Evolutionary conservation across 1,284 basidiomycete genomes (phyloP), one percentile per base, ranked within the genome.

Genomic region (Lentinula novae-zelandiae): DNA sequence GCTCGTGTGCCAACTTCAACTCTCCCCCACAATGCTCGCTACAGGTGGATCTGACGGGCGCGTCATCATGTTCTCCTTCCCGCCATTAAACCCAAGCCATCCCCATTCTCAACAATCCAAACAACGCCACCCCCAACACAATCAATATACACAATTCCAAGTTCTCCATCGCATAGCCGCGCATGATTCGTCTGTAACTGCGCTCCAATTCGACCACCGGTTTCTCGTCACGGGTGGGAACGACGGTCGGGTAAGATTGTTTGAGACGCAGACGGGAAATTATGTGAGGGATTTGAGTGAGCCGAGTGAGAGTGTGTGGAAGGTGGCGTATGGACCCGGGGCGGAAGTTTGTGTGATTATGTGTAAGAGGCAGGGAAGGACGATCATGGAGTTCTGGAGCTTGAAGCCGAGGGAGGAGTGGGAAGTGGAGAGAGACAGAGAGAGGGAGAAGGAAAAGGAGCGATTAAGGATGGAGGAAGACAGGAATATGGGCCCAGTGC

Each of bases 31-130:
- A n/a, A 57, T 90, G 33, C 86, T 98, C 60, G 89, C 90, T 49
- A 97, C 95, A 0, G 96, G 95, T 53, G 95, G 94, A 17, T 95
- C 95, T 0, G 96, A 98, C 69, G 96, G 96, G 1, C 87, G 94
- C 0, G 91, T 98, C 42, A 94, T 98, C 70, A 89, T 93, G 36
- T 98, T 95, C 75, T 85, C 89, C 52, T 81, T 97, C 20, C 72
- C 76, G 38, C 84, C 83, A 1, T 71, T 70, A 58, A 59, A 58
- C 22, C n/a, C 48, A 2, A 39, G 15, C 51, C 63, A 3, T 64
- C 13, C 53, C 36, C 64, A 78, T 17, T 73, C 69, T 60, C 22
- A 42, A 27, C 50, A 4, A 39, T 22, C 3, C 40, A 15, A 10
- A 13, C 44, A 40, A 40, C 44, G n/a, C 49, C n/a, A 17, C 22